A percentile compares a stretch with the other conserved stretches of the same genome.
phyloP scores from a whole-genome alignment of 2,329 filamentous ascomycete genomes.

The Aureobasidium sp. region DNA sequence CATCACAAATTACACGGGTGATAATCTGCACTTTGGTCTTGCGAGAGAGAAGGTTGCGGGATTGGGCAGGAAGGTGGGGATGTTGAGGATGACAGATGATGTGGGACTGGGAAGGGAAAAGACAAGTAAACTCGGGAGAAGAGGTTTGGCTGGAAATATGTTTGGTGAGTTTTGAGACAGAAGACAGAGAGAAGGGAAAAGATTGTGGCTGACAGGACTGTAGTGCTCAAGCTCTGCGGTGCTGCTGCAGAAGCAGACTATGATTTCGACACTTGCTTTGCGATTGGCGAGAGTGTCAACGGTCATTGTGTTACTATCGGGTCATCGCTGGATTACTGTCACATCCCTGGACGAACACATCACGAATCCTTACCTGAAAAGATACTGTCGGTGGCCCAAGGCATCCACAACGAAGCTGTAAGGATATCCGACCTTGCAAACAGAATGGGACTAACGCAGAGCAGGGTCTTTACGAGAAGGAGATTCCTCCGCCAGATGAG shows the following conservation, averaged over 20 bases:
- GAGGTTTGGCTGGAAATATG: conserved; percentile 84
- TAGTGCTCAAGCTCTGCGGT: conserved; percentile 53
- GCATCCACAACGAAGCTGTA: conserved; percentile 69
- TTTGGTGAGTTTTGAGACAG: conserved; percentile 34
- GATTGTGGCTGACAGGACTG: background rate
- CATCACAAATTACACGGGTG: conserved; percentile 79
- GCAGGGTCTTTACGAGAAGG: conserved; percentile 49
- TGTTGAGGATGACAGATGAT: conserved; percentile 94
- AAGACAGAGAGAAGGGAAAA: background rate
- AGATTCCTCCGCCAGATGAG: conserved; percentile 48
- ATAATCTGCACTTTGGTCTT: conserved; percentile 32
- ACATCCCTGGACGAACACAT: conserved; percentile 73
- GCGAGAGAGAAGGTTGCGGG: no score
- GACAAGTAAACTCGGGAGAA: conserved; percentile 90
- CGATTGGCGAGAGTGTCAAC: conserved; percentile 50
- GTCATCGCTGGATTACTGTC: conserved; percentile 89
- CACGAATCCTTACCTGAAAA: conserved; percentile 47
- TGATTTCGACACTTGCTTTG: conserved; percentile 49
- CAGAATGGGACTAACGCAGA: background rate
- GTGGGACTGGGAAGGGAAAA: conserved; percentile 85
- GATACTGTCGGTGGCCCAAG: conserved; percentile 32
- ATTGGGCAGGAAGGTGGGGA: no score
- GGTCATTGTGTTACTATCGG: conserved; percentile 69
- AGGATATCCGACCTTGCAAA: conserved; percentile 5
- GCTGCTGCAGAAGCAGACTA: conserved; percentile 50